Evolutionary conservation across 768 basidiomycete genomes (phyloP).

Genomic region (Macrolepiota fuliginosa): DNA sequence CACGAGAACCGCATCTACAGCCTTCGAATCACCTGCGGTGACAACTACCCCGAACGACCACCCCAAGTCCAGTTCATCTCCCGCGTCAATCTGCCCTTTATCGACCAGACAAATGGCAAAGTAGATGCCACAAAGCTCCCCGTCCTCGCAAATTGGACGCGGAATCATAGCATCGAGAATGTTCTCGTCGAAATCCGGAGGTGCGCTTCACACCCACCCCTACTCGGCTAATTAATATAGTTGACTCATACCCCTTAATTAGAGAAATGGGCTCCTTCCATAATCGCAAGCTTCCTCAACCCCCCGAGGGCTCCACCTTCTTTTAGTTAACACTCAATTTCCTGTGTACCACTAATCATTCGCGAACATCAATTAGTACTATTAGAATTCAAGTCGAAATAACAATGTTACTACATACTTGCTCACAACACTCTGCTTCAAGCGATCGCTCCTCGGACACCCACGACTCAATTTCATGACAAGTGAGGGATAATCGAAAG

Average conservation of each 20-base stretch:
- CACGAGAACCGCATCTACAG: conserved; percentile 99
- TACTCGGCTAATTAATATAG: not conserved
- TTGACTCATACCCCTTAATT: conserved; percentile 1
- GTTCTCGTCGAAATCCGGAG: conserved; percentile 91
- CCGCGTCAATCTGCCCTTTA: conserved; percentile 92
- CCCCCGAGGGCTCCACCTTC: conserved; percentile 82
- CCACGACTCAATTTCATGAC: no score
- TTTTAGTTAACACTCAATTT: conserved; percentile 21
- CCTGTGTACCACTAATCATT: not conserved
- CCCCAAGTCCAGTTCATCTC: conserved; percentile 86
- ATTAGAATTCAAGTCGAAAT: not conserved
- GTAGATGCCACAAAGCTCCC: conserved; percentile 73
- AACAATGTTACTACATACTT: not conserved
- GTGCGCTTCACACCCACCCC: conserved; percentile 42
- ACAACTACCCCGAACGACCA: conserved; percentile 70
- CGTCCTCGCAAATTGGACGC: conserved; percentile 73
- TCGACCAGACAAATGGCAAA: conserved; percentile 68
- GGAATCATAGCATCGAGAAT: conserved; percentile 79
- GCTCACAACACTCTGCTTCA: no score
- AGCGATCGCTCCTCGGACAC: no score
- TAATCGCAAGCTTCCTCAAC: conserved; percentile 94
- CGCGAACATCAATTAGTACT: not conserved
- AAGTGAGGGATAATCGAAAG: no score
- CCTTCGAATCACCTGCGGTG: conserved; percentile 84
- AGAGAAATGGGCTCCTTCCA: conserved; percentile 94